Evolutionary conservation across 345 rosid genomes (phyloP).

Genomic region (Durio zibethinus): DNA sequence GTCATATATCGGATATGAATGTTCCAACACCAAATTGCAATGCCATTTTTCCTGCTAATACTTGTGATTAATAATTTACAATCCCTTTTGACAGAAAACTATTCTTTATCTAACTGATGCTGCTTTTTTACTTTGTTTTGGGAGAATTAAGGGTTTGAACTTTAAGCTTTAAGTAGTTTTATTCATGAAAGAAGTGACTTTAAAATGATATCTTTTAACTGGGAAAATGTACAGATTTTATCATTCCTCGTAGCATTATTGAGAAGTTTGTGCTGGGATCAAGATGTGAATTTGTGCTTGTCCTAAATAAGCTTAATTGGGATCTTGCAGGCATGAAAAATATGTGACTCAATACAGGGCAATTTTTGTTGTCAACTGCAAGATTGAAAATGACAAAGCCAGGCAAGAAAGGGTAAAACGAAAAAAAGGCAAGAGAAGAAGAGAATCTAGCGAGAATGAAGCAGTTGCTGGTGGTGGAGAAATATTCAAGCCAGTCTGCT

Average conservation of each 20-base stretch:
- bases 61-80: not conserved
- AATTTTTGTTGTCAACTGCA: slow-evolving; percentile 67
- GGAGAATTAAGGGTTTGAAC: not conserved
- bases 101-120: not conserved
- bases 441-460: slow-evolving; percentile 33
- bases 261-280: not conserved
- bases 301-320: slow-evolving; percentile 7
- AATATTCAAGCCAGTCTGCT: slow-evolving; percentile 41
- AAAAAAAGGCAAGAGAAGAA: slow-evolving; percentile 39
- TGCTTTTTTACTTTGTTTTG: not conserved
- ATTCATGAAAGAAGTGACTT: not conserved
- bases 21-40: not conserved
- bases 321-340: slow-evolving; percentile 60
- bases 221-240: not conserved
- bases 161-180: not conserved
- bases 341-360: slow-evolving; percentile 75
- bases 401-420: slow-evolving; percentile 23
- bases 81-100: not conserved
- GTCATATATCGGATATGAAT: not conserved
- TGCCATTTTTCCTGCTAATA: not conserved
- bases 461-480: slow-evolving; percentile 18
- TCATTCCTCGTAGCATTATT: not conserved
- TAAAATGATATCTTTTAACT: not conserved
- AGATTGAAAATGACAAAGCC: slow-evolving; percentile 29
- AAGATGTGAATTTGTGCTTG: not conserved